A percentile compares a stretch with the other conserved stretches of the same genome.
These are phyloP conservation scores for Malania oleifera DNA, from an alignment of 164 flowering plant genomes.

Conservation along the genomic window DNA sequence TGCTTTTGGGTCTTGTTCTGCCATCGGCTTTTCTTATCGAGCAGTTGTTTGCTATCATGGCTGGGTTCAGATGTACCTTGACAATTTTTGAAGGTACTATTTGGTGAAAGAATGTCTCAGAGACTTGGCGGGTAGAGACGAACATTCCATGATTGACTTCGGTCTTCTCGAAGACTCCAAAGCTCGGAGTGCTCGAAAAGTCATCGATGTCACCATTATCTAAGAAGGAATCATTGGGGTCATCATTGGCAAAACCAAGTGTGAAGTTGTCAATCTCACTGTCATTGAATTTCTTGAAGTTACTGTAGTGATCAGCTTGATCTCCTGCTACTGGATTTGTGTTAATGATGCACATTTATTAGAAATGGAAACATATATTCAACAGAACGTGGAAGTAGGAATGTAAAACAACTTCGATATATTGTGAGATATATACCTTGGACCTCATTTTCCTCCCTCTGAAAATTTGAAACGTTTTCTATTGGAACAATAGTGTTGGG, in stretches of 20 bases:
- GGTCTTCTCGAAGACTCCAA: conserved; percentile 50
- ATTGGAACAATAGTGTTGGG: conserved; percentile 46
- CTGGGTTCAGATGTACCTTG: conserved; percentile 50
- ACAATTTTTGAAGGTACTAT: conserved; percentile 63
- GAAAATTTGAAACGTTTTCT: conserved; percentile 44
- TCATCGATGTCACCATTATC: conserved; percentile 31
- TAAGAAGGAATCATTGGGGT: conserved; percentile 29
- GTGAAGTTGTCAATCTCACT: not conserved
- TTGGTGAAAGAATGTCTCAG: conserved; percentile 70
- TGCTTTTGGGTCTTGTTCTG: not conserved
- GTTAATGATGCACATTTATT: not conserved
- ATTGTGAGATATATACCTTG: conserved; percentile 25
- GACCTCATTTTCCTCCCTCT: conserved; percentile 23
- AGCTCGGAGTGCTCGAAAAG: conserved; percentile 34
- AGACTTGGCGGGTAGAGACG: conserved; percentile 48
- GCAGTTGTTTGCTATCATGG: conserved; percentile 9
- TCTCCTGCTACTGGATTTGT: conserved; percentile 29
- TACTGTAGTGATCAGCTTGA: conserved; percentile 9
- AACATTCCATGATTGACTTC: conserved; percentile 68
- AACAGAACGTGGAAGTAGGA: not conserved
- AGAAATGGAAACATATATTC: not conserved
- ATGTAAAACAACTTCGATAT: not conserved
- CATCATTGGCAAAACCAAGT: conserved; percentile 33
- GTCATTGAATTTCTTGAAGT: too few species aligned
- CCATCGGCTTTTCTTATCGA: conserved; percentile 8